These are phyloP conservation scores for Eimeria sp. DNA, from an alignment of 169 alveolate genomes.

Conservation along the genomic window DNA sequence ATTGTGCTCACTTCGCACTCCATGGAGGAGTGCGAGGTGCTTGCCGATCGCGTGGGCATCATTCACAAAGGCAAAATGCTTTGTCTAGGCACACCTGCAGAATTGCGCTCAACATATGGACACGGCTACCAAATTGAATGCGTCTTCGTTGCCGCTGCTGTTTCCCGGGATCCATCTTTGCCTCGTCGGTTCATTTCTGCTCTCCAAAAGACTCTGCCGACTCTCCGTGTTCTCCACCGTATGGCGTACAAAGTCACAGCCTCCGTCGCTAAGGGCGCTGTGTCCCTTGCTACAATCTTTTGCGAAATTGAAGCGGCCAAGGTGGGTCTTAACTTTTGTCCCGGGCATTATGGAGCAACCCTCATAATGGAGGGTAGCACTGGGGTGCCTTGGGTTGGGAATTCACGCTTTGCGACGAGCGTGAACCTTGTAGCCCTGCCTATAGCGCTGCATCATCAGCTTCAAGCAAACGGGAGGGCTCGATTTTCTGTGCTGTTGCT, in stretches of 20 bases:
- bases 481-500: neutral
- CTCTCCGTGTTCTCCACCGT: slow-evolving; percentile 58
- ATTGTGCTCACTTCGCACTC: slow-evolving; percentile 93
- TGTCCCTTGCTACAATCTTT: slow-evolving; percentile 64
- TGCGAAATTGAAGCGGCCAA: slow-evolving; percentile 60
- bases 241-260: slow-evolving; percentile 76
- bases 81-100: slow-evolving; percentile 89
- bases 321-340: neutral
- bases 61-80: slow-evolving; percentile 88
- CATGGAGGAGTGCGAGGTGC: slow-evolving; percentile 94
- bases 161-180: slow-evolving; percentile 34
- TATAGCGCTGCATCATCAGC: neutral
- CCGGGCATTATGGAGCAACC: neutral
- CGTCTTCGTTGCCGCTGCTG: slow-evolving; percentile 62
- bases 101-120: slow-evolving; percentile 90
- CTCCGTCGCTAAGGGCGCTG: slow-evolving; percentile 55
- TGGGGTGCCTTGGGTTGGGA: neutral
- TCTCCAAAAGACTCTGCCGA: slow-evolving; percentile 7
- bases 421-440: neutral
- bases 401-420: neutral
- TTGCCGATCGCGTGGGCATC: slow-evolving; percentile 93
- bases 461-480: neutral
- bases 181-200: slow-evolving; percentile 31
- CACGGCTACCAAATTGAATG: slow-evolving; percentile 87
- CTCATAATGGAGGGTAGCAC: too few relatives aligned